Evolutionary conservation across 2,329 filamentous ascomycete species (phyloP), one percentile per base, ranked within the genome.

Genomic region (Alternaria solani): DNA sequence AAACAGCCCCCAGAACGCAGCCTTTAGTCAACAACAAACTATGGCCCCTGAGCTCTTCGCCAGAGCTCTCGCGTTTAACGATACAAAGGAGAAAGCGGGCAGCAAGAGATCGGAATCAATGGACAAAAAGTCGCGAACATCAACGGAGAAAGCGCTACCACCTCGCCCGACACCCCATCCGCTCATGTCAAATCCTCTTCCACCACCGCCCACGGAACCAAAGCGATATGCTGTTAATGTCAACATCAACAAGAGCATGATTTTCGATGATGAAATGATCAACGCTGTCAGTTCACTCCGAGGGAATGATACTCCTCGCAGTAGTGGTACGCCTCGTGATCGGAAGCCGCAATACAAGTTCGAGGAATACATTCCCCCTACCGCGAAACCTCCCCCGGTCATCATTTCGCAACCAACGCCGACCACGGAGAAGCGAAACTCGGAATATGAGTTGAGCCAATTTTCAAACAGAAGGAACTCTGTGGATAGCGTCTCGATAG

Each of bases 211-310:
- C n/a, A 49, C 54, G 7, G 62, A 67, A 43, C 52, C 67, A 25
- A 67, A 56, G 46, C 55, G 59, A 14, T 72, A 71, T 48, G 67
- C 70, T 3, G 58, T 72, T 28, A 72, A 72, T 11, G 70, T 72
- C 41, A 72, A 65, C 30, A 72, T 72, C 51, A 70, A 71, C 49
- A 72, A 72, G 54, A 72, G 70, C 59, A 72, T 70, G 65, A 69
- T 72, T 2, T 70, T 72, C 30, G 70, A 72, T 28, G 68, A 72
- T 25, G 58, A 66, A 20, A 64, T 66, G 61, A 68, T 68, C 51
- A 62, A 62, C n/a, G 62, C 63, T 23, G 66, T 64, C 11, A 64
- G 53, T 48, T 36, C 62, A 25, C 26, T 62, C 32, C 65, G 55
- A 46, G 48, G 58, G 28, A 57, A 59, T 43, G 60, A 61, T 38